A percentile compares a stretch with the other conserved stretches of the same genome.
Evolutionary conservation across 73 alveolate species (phyloP).

Genomic region (Breviolum minutum): DNA sequence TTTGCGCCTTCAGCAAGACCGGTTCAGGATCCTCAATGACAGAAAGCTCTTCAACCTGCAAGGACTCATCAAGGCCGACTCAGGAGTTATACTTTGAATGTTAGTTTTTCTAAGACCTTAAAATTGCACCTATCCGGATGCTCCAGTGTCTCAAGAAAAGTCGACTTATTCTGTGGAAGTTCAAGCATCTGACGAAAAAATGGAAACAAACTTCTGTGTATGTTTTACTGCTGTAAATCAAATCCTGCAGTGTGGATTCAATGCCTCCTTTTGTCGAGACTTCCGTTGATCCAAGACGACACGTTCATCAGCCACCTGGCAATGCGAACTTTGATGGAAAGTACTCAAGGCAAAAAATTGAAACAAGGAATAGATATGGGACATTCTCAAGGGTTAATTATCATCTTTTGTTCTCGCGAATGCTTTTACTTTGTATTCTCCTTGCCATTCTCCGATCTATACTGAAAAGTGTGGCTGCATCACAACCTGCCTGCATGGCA

Average conservation of each 20-base stretch:
- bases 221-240: background rate
- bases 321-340: background rate
- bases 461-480: too few species aligned
- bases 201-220: background rate
- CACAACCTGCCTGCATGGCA: slow-evolving; percentile 43
- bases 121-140: background rate
- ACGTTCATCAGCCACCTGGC: slow-evolving; percentile 62
- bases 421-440: too few species aligned
- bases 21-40: slow-evolving; percentile 64
- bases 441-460: too few species aligned
- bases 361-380: too few species aligned
- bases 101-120: background rate
- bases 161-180: background rate
- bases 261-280: slow-evolving; percentile 49
- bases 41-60: slow-evolving; percentile 11
- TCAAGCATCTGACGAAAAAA: background rate
- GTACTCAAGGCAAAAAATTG: too few species aligned
- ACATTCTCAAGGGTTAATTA: too few species aligned
- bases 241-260: background rate
- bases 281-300: slow-evolving; percentile 49
- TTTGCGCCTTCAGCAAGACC: slow-evolving; percentile 8
- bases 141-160: background rate
- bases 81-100: background rate
- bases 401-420: too few species aligned
- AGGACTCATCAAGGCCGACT: background rate